Base-by-base conservation (phyloP, 2,329 filamentous ascomycete genomes). In the Colletotrichum sp. region DNA sequence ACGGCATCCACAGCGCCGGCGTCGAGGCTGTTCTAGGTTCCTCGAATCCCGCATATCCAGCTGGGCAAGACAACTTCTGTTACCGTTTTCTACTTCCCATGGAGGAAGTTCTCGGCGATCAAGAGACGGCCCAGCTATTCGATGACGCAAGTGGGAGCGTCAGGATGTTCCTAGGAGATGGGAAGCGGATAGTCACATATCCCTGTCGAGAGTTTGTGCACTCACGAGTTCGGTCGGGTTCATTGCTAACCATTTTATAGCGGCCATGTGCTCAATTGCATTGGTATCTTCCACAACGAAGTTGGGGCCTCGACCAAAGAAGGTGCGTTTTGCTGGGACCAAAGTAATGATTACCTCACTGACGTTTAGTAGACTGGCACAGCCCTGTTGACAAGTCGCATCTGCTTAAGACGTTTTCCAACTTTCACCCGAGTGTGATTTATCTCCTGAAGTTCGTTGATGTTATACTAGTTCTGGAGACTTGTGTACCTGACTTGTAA, bases 1-100 rank as follows among this genome's bases (percentile, higher is more conserved):
- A 89, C 75, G 88, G 88, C 9, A 80, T 87, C 8, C 86, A 87
- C 69, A 84, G 83, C 18, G 69, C 76, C 13, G 84, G 80, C 13
- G 77, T 80, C 8, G 80, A 83, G 68, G 75, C 78, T 10, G 76
- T 85, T 13, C 74, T 83, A 8, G 83, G 82, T n/a, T 72, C 76
- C 16, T 68, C 78, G n/a, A 82, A 82, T 65, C 78, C 77, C 4
- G 80, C 82, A 1, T 75, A 80, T n/a, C 76, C 80, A 8, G 81
- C 82, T 8, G 68, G 78, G 6, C 74, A 82, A 22, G 81, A 81
- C 69, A 85, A 85, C 66, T 81, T 78, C 34, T 84, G 83, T 75
- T 85, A 84, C 60, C 83, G 85, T 1, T 86, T 86, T 71, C 79
- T 86, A 5, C 81, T 86, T 10, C 80, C 83, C 0, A 70, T 86